phyloP scores from a whole-genome alignment of 2,329 filamentous ascomycete species.

The Alternaria atra region DNA sequence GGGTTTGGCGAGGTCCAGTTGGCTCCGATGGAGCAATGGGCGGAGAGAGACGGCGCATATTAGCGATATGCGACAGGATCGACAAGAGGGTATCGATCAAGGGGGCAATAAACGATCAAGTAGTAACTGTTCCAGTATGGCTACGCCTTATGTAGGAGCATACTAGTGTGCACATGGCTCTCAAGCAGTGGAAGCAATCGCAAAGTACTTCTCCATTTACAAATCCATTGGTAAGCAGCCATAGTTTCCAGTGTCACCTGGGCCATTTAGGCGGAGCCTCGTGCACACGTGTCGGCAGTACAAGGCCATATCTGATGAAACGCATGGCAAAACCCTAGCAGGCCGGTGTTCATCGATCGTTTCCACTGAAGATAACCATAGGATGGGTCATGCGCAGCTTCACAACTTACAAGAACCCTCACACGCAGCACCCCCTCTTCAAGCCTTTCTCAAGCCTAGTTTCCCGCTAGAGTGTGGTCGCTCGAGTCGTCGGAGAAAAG shows the following conservation, averaged over 20 bases:
- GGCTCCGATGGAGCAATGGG: slow-evolving; percentile 27
- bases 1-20: slow-evolving; percentile 26
- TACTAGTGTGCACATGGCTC: background rate
- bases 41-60: slow-evolving; percentile 24
- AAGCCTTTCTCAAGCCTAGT: background rate
- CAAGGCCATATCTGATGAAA: background rate
- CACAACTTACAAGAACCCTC: background rate
- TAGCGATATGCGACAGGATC: background rate
- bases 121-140: background rate
- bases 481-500: too few species aligned
- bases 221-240: background rate
- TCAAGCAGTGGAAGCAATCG: background rate
- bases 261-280: background rate
- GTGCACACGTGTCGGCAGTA: background rate
- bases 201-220: slow-evolving; percentile 11
- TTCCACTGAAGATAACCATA: background rate
- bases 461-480: too few species aligned
- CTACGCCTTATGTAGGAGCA: background rate
- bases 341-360: background rate
- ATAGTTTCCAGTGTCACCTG: background rate
- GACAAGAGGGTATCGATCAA: background rate
- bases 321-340: background rate
- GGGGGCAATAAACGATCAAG: background rate
- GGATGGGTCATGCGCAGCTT: background rate
- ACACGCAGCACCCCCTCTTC: background rate